Evolutionary conservation across 306 rosid species (phyloP), one percentile per base, ranked within the genome.

Genomic region (Hippophae tibetana): DNA sequence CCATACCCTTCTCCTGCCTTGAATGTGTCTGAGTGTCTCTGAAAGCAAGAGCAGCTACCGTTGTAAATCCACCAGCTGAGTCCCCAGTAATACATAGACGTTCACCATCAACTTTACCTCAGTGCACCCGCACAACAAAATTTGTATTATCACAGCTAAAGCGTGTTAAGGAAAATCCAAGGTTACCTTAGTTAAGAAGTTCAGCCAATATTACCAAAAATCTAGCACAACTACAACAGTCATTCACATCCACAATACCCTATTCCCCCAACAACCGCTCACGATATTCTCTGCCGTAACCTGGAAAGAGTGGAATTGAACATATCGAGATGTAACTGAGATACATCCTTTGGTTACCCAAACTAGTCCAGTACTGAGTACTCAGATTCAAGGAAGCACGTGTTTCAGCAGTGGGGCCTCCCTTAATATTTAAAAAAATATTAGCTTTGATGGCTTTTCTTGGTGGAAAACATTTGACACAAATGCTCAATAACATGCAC

Each of bases 191-290:
- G 18, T 18, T 18, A 18, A 18, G 18, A 18, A 18, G 18, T 18
- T 18, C 18, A 18, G 18, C 18, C 18, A 18, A 18, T 18, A 18
- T 18, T 18, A 18, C 18, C 18, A 18, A 18, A 18, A 18, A 18
- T 18, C 18, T 18, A 47, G 95, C 96, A 78, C 95, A 88, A 61
- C 94, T 86, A 68, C 97, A 88, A 73, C 97, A 92, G 78, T 92
- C 97, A 74, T 92, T 62, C 46, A 92, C 97, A 75, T 92, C 99
- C 71, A 92, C 96, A 75, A 92, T 74, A 64, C 99, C 99, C 99
- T 96, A 92, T 26, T n/a, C 67, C 66, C 78, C 72, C 77, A 88
- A 77, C 58, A 92, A 88, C 63, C 96, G 83, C 41, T 92, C 99
- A 72, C 97, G 76, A 72, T 80, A 92, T 58, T 80, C 90, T 73